Evolutionary conservation across 495 filamentous ascomycete genomes (phyloP).

Genomic region (Xylaria flabelliformis): DNA sequence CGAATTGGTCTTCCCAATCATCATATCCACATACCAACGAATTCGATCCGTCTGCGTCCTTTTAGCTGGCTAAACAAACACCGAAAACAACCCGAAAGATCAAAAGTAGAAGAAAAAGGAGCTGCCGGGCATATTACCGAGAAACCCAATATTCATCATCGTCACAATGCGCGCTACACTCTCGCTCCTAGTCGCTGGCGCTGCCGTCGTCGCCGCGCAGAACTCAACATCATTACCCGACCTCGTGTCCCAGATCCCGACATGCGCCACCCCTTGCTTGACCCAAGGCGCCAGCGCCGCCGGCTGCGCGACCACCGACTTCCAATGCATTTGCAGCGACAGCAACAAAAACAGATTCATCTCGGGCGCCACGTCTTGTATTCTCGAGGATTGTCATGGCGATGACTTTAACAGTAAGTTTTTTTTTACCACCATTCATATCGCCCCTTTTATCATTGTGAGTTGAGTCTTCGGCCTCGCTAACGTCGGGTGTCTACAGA

Average conservation of each 20-base stretch:
- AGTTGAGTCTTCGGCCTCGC: neutral
- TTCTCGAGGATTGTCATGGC: conserved; percentile 29
- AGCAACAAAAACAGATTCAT: conserved; percentile 29
- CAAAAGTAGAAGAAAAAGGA: neutral
- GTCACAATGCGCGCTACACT: conserved; percentile 34
- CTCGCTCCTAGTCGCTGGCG: conserved; percentile 36
- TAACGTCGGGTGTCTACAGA: conserved; percentile 31
- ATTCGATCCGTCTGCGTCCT: neutral
- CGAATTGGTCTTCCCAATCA: neutral
- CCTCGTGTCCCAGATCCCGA: conserved; percentile 37
- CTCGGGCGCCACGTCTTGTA: conserved; percentile 31
- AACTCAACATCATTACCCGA: conserved; percentile 40
- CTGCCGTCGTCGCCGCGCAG: conserved; percentile 37
- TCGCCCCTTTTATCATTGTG: neutral
- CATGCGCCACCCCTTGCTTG: conserved; percentile 39
- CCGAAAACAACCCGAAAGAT: neutral
- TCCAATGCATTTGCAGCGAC: conserved; percentile 36
- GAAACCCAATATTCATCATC: conserved; percentile 6
- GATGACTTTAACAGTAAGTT: conserved; percentile 37
- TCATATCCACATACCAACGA: neutral
- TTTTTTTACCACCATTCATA: neutral
- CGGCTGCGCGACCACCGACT: conserved; percentile 36
- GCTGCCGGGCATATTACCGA: neutral
- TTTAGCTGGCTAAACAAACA: conserved; percentile 4
- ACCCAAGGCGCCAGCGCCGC: conserved; percentile 26